These are phyloP conservation scores for Carallia pectinifolia DNA, from an alignment of 345 rosid genomes.

Conservation along the genomic window DNA sequence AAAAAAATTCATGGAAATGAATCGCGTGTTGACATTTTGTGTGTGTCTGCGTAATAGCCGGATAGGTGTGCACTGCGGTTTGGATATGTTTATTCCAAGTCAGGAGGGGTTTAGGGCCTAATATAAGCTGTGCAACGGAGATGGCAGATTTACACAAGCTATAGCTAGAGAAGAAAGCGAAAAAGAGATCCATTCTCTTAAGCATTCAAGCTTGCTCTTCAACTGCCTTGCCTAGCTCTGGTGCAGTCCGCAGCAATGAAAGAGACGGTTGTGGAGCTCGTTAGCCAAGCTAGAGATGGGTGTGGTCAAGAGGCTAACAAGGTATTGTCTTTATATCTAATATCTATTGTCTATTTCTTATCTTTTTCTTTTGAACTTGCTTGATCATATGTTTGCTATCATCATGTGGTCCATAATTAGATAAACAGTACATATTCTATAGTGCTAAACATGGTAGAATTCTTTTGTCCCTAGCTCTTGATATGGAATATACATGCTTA, in stretches of 20 bases:
- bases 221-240: slow-evolving; percentile 19
- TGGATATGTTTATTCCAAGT: not conserved
- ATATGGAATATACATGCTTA: too few species aligned
- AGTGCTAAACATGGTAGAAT: too few species aligned
- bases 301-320: slow-evolving; percentile 20
- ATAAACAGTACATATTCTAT: too few species aligned
- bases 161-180: not conserved
- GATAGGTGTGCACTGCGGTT: slow-evolving; percentile 3
- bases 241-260: slow-evolving; percentile 18
- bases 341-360: too few species aligned
- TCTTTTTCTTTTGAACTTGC: not conserved
- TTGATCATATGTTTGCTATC: not conserved
- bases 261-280: slow-evolving; percentile 33
- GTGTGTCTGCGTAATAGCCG: slow-evolving; percentile 16
- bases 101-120: not conserved
- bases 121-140: slow-evolving; percentile 7
- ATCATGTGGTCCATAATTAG: not conserved
- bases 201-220: not conserved
- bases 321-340: slow-evolving; percentile 16
- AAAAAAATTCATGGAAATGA: slow-evolving; percentile 21
- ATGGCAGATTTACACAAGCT: not conserved
- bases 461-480: too few species aligned
- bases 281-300: slow-evolving; percentile 27
- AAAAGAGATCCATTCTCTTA: not conserved
- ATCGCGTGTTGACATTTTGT: slow-evolving; percentile 65